A percentile compares a stretch with the other conserved stretches of the same genome.
Evolutionary conservation across 1,284 basidiomycete species (phyloP).

Genomic region (Pholiota adiposa): DNA sequence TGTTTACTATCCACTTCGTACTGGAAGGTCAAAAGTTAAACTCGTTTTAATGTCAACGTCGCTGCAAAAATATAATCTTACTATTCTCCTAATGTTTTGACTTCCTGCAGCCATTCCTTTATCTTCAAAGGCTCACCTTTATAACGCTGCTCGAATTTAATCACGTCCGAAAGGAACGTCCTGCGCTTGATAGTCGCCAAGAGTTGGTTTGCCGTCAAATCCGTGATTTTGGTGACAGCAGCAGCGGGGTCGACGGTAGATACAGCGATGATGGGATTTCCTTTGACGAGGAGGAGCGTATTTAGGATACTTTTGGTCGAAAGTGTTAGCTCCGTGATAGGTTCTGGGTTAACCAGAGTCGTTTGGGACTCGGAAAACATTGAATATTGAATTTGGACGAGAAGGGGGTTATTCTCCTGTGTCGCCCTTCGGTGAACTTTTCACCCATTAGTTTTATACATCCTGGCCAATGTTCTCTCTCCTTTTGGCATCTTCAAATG

Average conservation of each 20-base stretch:
- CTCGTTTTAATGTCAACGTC: neutral
- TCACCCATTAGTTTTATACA: no score
- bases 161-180: conserved; percentile 22
- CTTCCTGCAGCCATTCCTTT: conserved; percentile 22
- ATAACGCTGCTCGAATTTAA: conserved; percentile 24
- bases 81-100: conserved; percentile 14
- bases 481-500: neutral
- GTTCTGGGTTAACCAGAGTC: conserved; percentile 20
- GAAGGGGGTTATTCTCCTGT: no score
- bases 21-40: neutral
- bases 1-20: conserved; percentile 9
- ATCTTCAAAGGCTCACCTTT: conserved; percentile 22
- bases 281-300: conserved; percentile 20
- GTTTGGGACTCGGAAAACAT: conserved; percentile 19
- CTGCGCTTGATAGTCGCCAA: conserved; percentile 21
- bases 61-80: neutral
- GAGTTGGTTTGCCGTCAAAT: conserved; percentile 17
- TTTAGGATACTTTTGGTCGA: conserved; percentile 25
- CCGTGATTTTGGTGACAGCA: conserved; percentile 23
- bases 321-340: conserved; percentile 19
- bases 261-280: conserved; percentile 19
- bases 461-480: no score
- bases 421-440: no score
- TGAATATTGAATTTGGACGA: neutral
- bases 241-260: conserved; percentile 22